phyloP scores from a whole-genome alignment of 495 filamentous ascomycete genomes.

The Penicillium pancosmium region DNA sequence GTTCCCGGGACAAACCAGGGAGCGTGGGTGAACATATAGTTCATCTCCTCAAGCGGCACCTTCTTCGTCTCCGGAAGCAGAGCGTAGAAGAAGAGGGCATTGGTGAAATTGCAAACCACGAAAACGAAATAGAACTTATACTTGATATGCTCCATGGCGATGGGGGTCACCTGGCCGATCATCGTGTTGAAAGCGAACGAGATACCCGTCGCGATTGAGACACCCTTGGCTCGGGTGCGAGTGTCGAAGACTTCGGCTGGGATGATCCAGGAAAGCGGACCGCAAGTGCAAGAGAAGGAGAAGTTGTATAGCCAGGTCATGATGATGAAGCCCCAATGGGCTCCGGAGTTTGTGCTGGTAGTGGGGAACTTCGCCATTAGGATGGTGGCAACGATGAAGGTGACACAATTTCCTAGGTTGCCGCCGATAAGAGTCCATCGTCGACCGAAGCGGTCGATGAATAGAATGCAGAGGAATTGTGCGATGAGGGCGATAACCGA shows the following conservation, averaged over 20 bases:
- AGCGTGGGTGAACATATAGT: slow-evolving; percentile 68
- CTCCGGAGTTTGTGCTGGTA: slow-evolving; percentile 51
- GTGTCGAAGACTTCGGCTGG: slow-evolving; percentile 74
- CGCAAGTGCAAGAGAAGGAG: slow-evolving; percentile 65
- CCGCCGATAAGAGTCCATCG: slow-evolving; percentile 66
- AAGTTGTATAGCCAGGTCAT: slow-evolving; percentile 74
- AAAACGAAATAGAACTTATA: slow-evolving; percentile 62
- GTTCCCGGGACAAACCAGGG: slow-evolving; percentile 63
- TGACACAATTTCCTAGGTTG: slow-evolving; percentile 65
- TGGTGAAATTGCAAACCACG: slow-evolving; percentile 54
- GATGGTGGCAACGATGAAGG: slow-evolving; percentile 52
- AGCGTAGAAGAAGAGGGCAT: slow-evolving; percentile 67
- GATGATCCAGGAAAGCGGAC: slow-evolving; percentile 65
- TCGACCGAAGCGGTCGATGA: slow-evolving; percentile 67
- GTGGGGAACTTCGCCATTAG: slow-evolving; percentile 61
- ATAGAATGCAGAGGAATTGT: slow-evolving; percentile 66
- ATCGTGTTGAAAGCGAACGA: slow-evolving; percentile 74
- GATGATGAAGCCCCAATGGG: slow-evolving; percentile 75
- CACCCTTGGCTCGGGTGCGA: slow-evolving; percentile 65
- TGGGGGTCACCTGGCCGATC: slow-evolving; percentile 69
- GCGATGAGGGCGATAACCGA: slow-evolving; percentile 66
- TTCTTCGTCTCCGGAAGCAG: slow-evolving; percentile 66
- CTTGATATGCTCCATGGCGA: slow-evolving; percentile 54
- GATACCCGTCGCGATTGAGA: slow-evolving; percentile 66
- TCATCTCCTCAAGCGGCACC: slow-evolving; percentile 71